A percentile compares a stretch with the other conserved stretches of the same genome.
phyloP scores from a whole-genome alignment of 179 eudicot species.

The Beta corolliflora region DNA sequence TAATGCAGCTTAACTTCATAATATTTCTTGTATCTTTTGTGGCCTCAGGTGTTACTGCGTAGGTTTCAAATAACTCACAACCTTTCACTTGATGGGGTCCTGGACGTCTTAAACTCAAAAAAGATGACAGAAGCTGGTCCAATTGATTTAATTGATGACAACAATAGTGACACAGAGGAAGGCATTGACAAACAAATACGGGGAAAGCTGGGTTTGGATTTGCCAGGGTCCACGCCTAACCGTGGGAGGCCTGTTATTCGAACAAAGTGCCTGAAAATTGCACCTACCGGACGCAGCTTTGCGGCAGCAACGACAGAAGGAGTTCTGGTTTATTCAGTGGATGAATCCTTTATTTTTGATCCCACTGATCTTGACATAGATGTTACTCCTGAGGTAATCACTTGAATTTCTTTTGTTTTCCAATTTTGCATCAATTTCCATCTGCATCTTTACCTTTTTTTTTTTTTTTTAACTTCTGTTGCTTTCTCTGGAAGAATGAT shows the following conservation, averaged over 20 bases:
- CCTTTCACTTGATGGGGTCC: constrained; percentile 92
- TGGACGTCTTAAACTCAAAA: constrained; percentile 85
- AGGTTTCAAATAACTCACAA: constrained; percentile 92
- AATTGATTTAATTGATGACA: constrained; percentile 78
- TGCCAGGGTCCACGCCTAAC: constrained; percentile 87
- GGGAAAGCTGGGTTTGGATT: constrained; percentile 54
- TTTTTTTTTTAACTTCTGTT: neutral
- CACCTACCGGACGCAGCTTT: constrained; percentile 96
- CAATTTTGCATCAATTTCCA: neutral
- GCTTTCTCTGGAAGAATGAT: neutral
- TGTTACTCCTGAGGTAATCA: constrained; percentile 92
- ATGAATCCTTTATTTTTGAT: constrained; percentile 89
- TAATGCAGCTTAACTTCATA: neutral
- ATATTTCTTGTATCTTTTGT: neutral
- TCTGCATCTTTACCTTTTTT: too few species aligned
- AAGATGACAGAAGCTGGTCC: constrained; percentile 99
- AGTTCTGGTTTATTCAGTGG: constrained; percentile 84
- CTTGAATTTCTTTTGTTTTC: neutral
- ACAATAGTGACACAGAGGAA: constrained; percentile 80
- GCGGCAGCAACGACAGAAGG: constrained; percentile 99
- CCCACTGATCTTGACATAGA: constrained; percentile 97
- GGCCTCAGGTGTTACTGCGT: constrained; percentile 75
- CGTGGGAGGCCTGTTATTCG: constrained; percentile 83
- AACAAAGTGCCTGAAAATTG: constrained; percentile 81
- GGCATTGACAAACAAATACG: constrained; percentile 75